phyloP scores from a whole-genome alignment of 805 yeast genomes.

The Ogataea glucozyma region DNA sequence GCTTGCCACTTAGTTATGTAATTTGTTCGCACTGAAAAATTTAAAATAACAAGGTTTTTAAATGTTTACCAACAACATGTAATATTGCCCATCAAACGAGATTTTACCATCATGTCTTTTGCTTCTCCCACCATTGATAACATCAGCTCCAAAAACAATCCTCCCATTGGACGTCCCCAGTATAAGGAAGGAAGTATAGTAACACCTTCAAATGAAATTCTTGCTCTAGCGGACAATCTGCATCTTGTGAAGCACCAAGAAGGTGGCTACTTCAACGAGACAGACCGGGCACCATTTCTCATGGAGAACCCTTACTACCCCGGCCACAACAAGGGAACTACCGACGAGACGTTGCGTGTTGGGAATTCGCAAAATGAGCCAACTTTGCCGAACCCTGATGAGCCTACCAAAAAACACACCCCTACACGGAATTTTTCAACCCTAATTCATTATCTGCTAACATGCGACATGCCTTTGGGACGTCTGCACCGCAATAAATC shows the following conservation, averaged over 20 bases:
- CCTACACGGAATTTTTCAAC: constrained; percentile 47
- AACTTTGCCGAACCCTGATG: constrained; percentile 15
- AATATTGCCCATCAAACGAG: background rate
- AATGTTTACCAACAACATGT: too few relatives aligned
- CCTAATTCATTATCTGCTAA: constrained; percentile 51
- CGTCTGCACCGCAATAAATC: constrained; percentile 51
- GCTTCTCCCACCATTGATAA: constrained; percentile 25
- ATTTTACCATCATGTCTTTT: background rate
- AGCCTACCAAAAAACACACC: constrained; percentile 21
- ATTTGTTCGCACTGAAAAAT: too few relatives aligned
- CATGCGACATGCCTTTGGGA: constrained; percentile 53
- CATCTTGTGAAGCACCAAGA: constrained; percentile 48
- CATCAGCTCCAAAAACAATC: constrained; percentile 17
- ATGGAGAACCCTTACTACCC: constrained; percentile 43
- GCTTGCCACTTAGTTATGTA: too few relatives aligned
- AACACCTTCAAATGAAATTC: constrained; percentile 24
- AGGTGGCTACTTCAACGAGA: constrained; percentile 59
- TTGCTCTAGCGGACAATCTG: constrained; percentile 38
- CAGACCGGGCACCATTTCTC: constrained; percentile 50
- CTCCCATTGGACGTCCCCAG: constrained; percentile 25
- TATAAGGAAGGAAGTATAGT: constrained; percentile 21
- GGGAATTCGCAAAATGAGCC: constrained; percentile 18
- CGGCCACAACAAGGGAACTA: constrained; percentile 27
- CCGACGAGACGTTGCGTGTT: constrained; percentile 13
- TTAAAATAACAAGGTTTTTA: too few relatives aligned